phyloP scores from a whole-genome alignment of 495 filamentous ascomycete species.

The Penicillium mononematosum region DNA sequence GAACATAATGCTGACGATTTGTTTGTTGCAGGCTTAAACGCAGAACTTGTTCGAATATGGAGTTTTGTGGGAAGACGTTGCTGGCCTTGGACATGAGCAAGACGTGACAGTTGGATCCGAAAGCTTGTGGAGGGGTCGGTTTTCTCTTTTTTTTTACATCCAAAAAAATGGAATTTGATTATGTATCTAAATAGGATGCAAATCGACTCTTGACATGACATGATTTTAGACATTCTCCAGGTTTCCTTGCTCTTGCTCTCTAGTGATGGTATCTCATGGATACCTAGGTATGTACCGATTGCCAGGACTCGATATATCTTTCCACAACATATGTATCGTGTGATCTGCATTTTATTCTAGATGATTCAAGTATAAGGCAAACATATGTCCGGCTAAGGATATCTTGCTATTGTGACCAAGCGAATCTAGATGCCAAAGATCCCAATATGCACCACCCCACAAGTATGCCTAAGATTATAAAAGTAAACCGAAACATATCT shows the following conservation, averaged over 20 bases:
- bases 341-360: background rate
- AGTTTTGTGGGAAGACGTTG: conserved; percentile 40
- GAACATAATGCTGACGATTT: conserved; percentile 7
- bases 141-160: conserved; percentile 40
- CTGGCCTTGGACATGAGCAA: conserved; percentile 34
- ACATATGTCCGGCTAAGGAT: background rate
- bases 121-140: conserved; percentile 40
- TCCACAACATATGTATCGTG: background rate
- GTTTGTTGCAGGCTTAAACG: conserved; percentile 41
- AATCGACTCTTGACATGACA: conserved; percentile 49
- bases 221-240: conserved; percentile 23
- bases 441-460: background rate
- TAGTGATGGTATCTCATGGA: background rate
- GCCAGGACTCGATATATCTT: background rate
- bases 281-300: no score
- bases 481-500: background rate
- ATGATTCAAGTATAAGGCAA: background rate
- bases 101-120: conserved; percentile 39
- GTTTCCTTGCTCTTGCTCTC: conserved; percentile 4
- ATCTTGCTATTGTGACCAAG: background rate
- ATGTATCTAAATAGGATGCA: conserved; percentile 50
- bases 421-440: background rate
- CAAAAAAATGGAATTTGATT: conserved; percentile 42
- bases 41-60: conserved; percentile 42
- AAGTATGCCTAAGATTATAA: background rate